Evolutionary conservation across 768 basidiomycete genomes (phyloP).

Genomic region (Lactarius tabidus): DNA sequence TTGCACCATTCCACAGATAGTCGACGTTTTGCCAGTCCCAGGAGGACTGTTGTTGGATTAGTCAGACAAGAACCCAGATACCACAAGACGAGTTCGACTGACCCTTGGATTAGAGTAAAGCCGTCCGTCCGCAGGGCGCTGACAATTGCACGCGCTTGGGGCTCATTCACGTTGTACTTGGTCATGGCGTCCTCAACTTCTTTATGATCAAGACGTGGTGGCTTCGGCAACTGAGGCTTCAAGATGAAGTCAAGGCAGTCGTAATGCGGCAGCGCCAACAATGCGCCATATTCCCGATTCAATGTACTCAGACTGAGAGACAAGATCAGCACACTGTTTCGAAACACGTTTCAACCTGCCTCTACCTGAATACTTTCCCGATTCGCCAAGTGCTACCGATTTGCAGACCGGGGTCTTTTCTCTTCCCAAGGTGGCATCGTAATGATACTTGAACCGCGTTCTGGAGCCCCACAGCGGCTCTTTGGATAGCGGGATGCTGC

Average conservation of each 20-base stretch:
- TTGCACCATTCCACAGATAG: conserved; percentile 91
- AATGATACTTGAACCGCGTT: conserved; percentile 24
- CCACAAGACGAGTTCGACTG: conserved; percentile 12
- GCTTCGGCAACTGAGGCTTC: conserved; percentile 53
- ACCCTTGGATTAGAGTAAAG: conserved; percentile 96
- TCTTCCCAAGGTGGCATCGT: conserved; percentile 28
- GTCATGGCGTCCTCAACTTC: conserved; percentile 65
- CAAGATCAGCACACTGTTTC: neutral
- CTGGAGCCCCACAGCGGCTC: conserved; percentile 38
- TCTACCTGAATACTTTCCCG: conserved; percentile 77
- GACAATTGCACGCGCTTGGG: conserved; percentile 87
- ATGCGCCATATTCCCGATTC: conserved; percentile 87
- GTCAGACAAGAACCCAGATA: too few species aligned
- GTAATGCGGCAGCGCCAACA: conserved; percentile 78
- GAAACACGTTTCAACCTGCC: conserved; percentile 26
- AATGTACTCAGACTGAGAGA: conserved; percentile 77
- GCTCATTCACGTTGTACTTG: conserved; percentile 78
- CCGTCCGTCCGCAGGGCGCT: conserved; percentile 67
- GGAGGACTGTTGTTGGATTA: conserved; percentile 61
- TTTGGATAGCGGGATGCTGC: conserved; percentile 56
- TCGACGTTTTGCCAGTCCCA: conserved; percentile 97
- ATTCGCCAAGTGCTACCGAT: conserved; percentile 68
- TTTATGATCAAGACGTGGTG: conserved; percentile 41
- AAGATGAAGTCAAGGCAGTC: conserved; percentile 72
- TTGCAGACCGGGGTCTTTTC: conserved; percentile 55